Evolutionary conservation across 2,329 filamentous ascomycete species (phyloP).

Genomic region (Xylariaceae sp.): DNA sequence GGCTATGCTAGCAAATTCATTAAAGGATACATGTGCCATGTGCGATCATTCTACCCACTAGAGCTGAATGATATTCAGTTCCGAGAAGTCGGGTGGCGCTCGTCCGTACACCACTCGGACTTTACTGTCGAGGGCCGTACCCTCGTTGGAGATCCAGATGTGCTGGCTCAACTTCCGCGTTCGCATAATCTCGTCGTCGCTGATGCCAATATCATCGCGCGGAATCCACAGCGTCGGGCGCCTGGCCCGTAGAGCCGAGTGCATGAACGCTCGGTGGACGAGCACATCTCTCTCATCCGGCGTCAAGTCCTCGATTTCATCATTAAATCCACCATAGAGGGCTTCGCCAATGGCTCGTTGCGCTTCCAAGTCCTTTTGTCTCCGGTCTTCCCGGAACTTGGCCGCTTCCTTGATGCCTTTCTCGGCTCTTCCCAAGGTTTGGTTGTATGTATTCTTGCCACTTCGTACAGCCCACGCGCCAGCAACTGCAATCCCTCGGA

Average conservation of each 20-base stretch:
- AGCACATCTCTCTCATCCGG: constrained; percentile 83
- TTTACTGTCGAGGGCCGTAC: constrained; percentile 80
- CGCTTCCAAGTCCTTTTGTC: constrained; percentile 61
- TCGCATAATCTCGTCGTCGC: constrained; percentile 80
- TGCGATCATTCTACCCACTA: constrained; percentile 34
- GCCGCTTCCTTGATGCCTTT: constrained; percentile 40
- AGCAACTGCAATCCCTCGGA: constrained; percentile 45
- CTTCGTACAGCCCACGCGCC: constrained; percentile 45
- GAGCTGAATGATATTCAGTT: constrained; percentile 78
- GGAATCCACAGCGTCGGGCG: constrained; percentile 93
- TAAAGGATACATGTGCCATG: constrained; percentile 7
- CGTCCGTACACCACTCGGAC: constrained; percentile 76
- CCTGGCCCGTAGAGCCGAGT: constrained; percentile 76
- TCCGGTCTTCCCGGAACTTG: constrained; percentile 45
- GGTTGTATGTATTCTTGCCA: constrained; percentile 44
- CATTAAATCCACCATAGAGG: constrained; percentile 79
- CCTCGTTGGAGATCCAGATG: constrained; percentile 93
- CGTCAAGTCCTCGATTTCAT: constrained; percentile 91
- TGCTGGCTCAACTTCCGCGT: constrained; percentile 70
- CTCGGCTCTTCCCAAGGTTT: constrained; percentile 41
- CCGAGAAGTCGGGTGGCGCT: constrained; percentile 84
- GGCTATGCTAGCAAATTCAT: constrained; percentile 18
- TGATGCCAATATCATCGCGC: constrained; percentile 80
- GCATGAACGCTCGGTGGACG: constrained; percentile 83
- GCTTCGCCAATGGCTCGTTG: constrained; percentile 71